Evolutionary conservation across 2,329 filamentous ascomycete genomes (phyloP).

Genomic region (Chaetomium sp.): DNA sequence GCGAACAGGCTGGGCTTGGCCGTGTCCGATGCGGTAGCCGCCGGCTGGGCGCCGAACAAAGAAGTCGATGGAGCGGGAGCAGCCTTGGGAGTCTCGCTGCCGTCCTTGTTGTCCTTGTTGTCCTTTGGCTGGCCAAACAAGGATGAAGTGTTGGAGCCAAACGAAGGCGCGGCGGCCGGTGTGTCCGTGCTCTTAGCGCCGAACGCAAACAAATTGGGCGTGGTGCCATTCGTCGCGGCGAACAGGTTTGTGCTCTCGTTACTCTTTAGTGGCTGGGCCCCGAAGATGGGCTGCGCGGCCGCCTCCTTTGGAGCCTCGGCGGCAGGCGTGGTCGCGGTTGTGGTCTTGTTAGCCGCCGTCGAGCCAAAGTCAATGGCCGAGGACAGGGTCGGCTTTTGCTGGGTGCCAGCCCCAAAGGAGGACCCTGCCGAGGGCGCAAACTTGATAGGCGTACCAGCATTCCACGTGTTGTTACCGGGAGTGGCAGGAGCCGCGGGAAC

Average conservation of each 20-base stretch:
- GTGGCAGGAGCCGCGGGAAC: slow-evolving; percentile 7
- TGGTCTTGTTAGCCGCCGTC: slow-evolving; percentile 15
- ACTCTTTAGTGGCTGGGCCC: background rate
- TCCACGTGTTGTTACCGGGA: slow-evolving; percentile 42
- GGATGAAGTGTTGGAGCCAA: slow-evolving; percentile 11
- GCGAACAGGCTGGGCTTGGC: slow-evolving; percentile 24
- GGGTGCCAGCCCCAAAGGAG: slow-evolving; percentile 29
- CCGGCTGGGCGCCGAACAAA: slow-evolving; percentile 21
- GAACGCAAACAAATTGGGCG: slow-evolving; percentile 11
- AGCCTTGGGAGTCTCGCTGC: background rate
- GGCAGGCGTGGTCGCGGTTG: slow-evolving; percentile 4
- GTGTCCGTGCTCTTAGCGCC: slow-evolving; percentile 12
- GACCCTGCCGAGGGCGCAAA: slow-evolving; percentile 35
- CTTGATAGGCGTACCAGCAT: slow-evolving; percentile 46
- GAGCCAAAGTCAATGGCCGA: slow-evolving; percentile 20
- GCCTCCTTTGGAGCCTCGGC: slow-evolving; percentile 8
- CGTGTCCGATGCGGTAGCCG: slow-evolving; percentile 10
- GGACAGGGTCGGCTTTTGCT: slow-evolving; percentile 27
- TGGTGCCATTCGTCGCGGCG: slow-evolving; percentile 13
- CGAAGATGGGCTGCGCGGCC: slow-evolving; percentile 5
- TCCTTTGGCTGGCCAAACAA: slow-evolving; percentile 18
- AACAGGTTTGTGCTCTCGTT: background rate
- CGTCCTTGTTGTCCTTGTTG: slow-evolving; percentile 14
- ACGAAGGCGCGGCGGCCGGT: slow-evolving; percentile 12
- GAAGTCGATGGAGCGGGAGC: slow-evolving; percentile 16